Conservation (phyloP, 2,329 filamentous ascomycete genomes). For the Venturia effusa region DNA sequence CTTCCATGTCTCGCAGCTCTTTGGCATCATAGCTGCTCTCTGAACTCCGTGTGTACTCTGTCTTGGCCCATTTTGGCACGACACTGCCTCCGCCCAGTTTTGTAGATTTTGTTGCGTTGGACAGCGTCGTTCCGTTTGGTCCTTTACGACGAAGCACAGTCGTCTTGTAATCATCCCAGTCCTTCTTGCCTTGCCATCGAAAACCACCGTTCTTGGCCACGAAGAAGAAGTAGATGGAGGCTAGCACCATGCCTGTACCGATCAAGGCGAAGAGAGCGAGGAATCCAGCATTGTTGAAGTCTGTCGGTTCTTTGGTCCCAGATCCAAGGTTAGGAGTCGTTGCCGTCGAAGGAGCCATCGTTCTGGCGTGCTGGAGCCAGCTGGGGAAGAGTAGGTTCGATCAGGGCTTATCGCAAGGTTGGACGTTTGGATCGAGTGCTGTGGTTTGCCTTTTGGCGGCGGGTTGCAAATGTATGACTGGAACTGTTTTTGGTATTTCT, state of each 20-base stretch:
- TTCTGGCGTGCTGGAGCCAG: not conserved
- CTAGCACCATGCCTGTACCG: slow-evolving; percentile 62
- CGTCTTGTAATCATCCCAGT: slow-evolving; percentile 98
- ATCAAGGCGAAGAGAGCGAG: slow-evolving; percentile 81
- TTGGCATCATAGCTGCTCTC: slow-evolving; percentile 24
- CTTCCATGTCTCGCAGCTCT: slow-evolving; percentile 29
- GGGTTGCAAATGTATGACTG: not conserved
- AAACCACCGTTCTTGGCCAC: slow-evolving; percentile 96
- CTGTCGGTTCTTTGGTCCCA: slow-evolving; percentile 25
- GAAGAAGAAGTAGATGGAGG: slow-evolving; percentile 94
- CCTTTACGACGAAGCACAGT: slow-evolving; percentile 83
- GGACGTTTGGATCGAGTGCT: not conserved
- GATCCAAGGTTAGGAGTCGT: slow-evolving; percentile 17
- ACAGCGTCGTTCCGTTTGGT: slow-evolving; percentile 77
- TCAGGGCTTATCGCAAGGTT: not conserved
- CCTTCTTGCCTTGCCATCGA: slow-evolving; percentile 56
- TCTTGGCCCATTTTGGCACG: slow-evolving; percentile 32
- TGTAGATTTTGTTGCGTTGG: slow-evolving; percentile 71
- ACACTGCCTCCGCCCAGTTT: slow-evolving; percentile 76
- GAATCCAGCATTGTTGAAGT: slow-evolving; percentile 47
- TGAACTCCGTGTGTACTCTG: slow-evolving; percentile 31
- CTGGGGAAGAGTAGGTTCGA: not conserved
- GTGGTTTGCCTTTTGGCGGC: not conserved
- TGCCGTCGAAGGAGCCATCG: not conserved
- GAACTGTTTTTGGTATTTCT: not conserved